phyloP scores from a whole-genome alignment of 441 rosid genomes.

The Melastoma candidum region DNA sequence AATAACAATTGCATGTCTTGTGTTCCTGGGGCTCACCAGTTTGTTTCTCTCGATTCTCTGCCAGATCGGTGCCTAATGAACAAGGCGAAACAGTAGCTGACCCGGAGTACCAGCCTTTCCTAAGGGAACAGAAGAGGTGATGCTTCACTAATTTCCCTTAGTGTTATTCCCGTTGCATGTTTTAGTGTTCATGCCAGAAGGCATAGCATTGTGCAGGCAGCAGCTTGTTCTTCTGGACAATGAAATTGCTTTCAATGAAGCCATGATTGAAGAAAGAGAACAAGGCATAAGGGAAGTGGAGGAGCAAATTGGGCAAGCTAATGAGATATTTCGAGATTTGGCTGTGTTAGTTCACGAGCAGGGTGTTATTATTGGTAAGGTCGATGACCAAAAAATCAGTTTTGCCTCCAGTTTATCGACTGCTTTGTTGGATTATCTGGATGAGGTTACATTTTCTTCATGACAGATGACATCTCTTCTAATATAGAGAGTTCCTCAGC shows the following conservation, averaged over 20 bases:
- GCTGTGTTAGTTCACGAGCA: conserved; percentile 71
- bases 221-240: conserved; percentile 47
- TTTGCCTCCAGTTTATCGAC: conserved; percentile 2
- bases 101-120: conserved; percentile 39
- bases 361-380: conserved; percentile 59
- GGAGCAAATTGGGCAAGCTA: conserved; percentile 55
- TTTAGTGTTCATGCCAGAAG: no score
- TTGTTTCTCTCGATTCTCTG: no score
- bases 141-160: no score
- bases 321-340: conserved; percentile 65
- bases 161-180: no score
- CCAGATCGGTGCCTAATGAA: conserved; percentile 23
- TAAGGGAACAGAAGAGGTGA: conserved; percentile 41
- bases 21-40: no score
- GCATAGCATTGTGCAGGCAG: conserved; percentile 29
- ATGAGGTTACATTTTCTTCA: conserved; percentile 7
- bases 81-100: conserved; percentile 16
- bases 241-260: conserved; percentile 64
- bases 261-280: conserved; percentile 65
- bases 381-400: conserved; percentile 5
- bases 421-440: neutral
- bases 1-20: conserved; percentile 11
- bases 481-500: conserved; percentile 43
- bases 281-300: conserved; percentile 54
- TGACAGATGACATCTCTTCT: conserved; percentile 54